A percentile compares a stretch with the other conserved stretches of the same genome.
phyloP scores from a whole-genome alignment of 257 asterid species.

The Nicotiana obtusifolia region DNA sequence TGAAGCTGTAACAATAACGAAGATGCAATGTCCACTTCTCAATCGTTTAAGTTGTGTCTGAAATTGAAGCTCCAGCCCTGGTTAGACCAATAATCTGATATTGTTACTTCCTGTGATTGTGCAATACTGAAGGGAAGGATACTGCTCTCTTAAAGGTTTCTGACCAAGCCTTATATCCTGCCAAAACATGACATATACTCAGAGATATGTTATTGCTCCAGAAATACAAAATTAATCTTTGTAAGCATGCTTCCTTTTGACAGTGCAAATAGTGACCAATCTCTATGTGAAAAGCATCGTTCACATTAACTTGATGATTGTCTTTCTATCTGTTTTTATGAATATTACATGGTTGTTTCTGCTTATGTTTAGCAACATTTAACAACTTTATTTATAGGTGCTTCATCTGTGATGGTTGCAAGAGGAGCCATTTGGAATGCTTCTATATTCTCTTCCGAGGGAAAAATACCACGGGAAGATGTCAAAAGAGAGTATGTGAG shows the following conservation, averaged over 20 bases:
- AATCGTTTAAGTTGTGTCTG: no score
- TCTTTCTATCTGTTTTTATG: neutral
- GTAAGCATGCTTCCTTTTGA: neutral
- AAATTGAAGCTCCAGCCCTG: no score
- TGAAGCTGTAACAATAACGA: no score
- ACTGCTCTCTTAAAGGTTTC: no score
- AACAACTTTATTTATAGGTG: constrained; percentile 44
- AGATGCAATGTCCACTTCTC: no score
- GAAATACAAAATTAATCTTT: neutral
- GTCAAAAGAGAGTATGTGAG: constrained; percentile 72
- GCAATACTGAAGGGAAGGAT: no score
- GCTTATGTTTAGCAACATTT: constrained; percentile 3
- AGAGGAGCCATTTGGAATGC: constrained; percentile 99
- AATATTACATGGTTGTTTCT: neutral
- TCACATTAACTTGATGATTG: neutral
- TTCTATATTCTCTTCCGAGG: constrained; percentile 73
- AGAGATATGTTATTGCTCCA: no score
- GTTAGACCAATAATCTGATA: no score
- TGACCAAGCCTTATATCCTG: no score
- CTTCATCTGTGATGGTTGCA: constrained; percentile 94
- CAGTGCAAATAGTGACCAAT: neutral
- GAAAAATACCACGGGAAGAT: constrained; percentile 69
- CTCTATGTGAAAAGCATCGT: neutral
- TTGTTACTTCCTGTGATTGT: no score
- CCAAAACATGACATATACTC: no score